Evolutionary conservation across 345 rosid genomes (phyloP).

Genomic region (Bruguiera parviflora): DNA sequence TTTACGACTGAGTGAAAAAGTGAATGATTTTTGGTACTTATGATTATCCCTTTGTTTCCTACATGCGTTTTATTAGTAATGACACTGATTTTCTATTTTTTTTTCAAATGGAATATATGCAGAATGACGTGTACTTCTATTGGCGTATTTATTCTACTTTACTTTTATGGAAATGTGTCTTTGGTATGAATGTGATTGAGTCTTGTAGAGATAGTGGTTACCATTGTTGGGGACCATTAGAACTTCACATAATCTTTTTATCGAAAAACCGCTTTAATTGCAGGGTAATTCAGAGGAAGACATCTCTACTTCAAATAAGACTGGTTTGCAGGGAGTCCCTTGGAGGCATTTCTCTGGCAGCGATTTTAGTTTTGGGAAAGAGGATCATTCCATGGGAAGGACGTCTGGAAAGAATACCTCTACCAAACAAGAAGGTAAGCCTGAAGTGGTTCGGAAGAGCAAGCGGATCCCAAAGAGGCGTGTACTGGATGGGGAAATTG

Average conservation of each 20-base stretch:
- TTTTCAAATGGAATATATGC: slow-evolving; percentile 7
- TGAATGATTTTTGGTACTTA: slow-evolving; percentile 2
- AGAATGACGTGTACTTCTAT: neutral
- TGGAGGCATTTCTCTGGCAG: slow-evolving; percentile 66
- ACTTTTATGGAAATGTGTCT: slow-evolving; percentile 29
- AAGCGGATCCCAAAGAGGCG: slow-evolving; percentile 71
- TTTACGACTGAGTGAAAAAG: neutral
- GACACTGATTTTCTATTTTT: slow-evolving; percentile 7
- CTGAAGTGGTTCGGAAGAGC: slow-evolving; percentile 68
- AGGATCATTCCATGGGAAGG: slow-evolving; percentile 51
- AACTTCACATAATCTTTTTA: slow-evolving; percentile 22
- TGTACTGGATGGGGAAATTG: slow-evolving; percentile 51
- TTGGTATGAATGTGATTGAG: slow-evolving; percentile 14
- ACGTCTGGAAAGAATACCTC: slow-evolving; percentile 33
- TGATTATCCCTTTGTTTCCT: neutral
- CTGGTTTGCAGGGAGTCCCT: slow-evolving; percentile 59
- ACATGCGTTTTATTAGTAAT: neutral
- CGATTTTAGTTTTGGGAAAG: slow-evolving; percentile 56
- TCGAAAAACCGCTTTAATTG: slow-evolving; percentile 21
- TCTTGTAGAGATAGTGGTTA: slow-evolving; percentile 12
- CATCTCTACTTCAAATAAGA: slow-evolving; percentile 43
- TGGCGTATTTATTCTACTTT: neutral
- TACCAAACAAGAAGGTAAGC: slow-evolving; percentile 51
- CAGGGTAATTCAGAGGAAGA: slow-evolving; percentile 58
- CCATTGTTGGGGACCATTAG: slow-evolving; percentile 7